Evolutionary conservation across 2,329 filamentous ascomycete species (phyloP).

Genomic region (Sporothrix euskadiensis): DNA sequence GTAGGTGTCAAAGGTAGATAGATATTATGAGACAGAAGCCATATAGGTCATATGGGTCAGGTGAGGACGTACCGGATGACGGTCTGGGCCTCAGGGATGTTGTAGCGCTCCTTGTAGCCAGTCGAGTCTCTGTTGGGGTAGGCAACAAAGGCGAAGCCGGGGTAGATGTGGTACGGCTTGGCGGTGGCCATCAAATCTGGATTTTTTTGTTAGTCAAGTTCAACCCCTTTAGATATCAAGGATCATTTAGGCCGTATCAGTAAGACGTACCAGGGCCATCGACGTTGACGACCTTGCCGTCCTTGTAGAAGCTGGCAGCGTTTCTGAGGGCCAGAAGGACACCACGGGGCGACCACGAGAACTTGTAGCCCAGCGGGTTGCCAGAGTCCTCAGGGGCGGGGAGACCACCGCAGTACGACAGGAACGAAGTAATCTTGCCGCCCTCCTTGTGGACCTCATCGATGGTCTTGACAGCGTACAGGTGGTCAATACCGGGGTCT

Average conservation of each 20-base stretch:
- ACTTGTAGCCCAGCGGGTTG: conserved; percentile 93
- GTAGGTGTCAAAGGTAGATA: background rate
- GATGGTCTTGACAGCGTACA: conserved; percentile 85
- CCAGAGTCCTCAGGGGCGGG: conserved; percentile 71
- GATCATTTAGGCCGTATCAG: too few species aligned
- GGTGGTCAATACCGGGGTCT: conserved; percentile 71
- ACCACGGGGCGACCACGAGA: conserved; percentile 77
- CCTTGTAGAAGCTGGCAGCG: conserved; percentile 77
- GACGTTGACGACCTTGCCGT: conserved; percentile 71
- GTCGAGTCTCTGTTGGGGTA: conserved; percentile 95
- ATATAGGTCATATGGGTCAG: background rate
- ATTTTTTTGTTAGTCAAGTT: background rate
- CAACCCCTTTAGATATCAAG: too few species aligned
- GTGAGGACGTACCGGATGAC: conserved; percentile 59
- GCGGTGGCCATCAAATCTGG: conserved; percentile 79
- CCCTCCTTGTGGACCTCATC: conserved; percentile 82
- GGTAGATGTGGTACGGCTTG: conserved; percentile 89
- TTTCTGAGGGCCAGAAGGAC: conserved; percentile 86
- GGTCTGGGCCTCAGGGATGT: conserved; percentile 87
- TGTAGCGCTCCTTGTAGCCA: conserved; percentile 82
- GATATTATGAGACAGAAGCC: background rate
- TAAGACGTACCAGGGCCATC: conserved; percentile 44
- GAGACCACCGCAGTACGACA: conserved; percentile 82
- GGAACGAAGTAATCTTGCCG: conserved; percentile 81
- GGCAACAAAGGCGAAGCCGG: conserved; percentile 83